Evolutionary conservation across 192 early-diverging fungal species (phyloP), one percentile per base, ranked within the genome.

Genomic region (Backusella tuberculispora): DNA sequence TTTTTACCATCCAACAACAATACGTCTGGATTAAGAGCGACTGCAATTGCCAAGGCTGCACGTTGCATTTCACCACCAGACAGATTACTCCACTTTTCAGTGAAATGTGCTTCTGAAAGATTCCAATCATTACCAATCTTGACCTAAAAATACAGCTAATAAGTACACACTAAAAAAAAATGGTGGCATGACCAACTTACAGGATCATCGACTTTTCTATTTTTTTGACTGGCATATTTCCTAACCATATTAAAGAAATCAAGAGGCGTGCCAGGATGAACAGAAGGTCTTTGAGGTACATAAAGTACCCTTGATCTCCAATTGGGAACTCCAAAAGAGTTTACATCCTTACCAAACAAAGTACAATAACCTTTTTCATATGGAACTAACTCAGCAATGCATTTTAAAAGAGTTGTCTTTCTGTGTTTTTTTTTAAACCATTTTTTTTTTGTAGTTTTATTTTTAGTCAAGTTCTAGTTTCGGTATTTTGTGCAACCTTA

Each of bases 51-150:
- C 26, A 97, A 77, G 0, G 91, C 84, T 69, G 92, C 87, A 15
- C 95, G 88, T 74, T 97, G 95, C 73, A 89, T 88, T 81, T 97
- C 94, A 56, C 95, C 95, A 38, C 95, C 95, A 15, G 93, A 95
- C 14, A 97, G 79, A 19, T 86, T 89, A 26, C 84, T 85, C 92
- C 92, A 97, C 45, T 88, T 84, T 74, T 91, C 89, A 29, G 89
- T 80, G 92, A 94, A 97, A 41, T 87, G 74, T 13, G 90, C 89
- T 8, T 84, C 78, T 3, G 83, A 74, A 24, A 97, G 78, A 15
- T 86, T 85, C 94, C 94, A 97, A 24, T 84, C 85, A 75, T 86
- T 79, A 1, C 75, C 88, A 76, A 94, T 86, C 68, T 86, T 84
- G 6, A 89, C 73, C 83, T 77, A 53, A 13, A 17, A 69, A 75